Conservation (phyloP, 2,329 filamentous ascomycete species). For the Pestalotiopsis sp. region DNA sequence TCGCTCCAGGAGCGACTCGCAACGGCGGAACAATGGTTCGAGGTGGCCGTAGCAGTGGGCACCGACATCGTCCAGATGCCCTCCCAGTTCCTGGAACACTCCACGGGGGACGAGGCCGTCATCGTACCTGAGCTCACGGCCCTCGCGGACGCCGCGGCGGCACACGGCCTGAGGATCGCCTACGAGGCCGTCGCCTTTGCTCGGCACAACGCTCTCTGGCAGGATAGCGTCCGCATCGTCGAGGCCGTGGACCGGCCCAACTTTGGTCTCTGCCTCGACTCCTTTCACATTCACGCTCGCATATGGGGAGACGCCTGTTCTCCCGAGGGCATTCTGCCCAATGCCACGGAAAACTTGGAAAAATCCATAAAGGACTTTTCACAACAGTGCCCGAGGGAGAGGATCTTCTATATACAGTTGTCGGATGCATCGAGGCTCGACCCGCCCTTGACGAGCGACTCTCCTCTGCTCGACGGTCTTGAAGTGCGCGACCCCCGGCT, state of each 20-base stretch:
- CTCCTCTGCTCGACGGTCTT: conserved; percentile 29
- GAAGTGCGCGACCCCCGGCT: conserved; percentile 12
- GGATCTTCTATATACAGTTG: conserved; percentile 37
- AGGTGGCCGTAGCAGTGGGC: conserved; percentile 24
- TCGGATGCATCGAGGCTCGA: conserved; percentile 37
- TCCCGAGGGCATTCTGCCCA: conserved; percentile 20
- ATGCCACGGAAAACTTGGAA: conserved; percentile 18
- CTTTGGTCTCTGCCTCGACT: conserved; percentile 40
- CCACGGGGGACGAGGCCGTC: conserved; percentile 27
- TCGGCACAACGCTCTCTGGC: conserved; percentile 33
- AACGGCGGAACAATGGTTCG: conserved; percentile 33
- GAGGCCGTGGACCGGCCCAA: conserved; percentile 32
- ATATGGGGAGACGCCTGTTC: conserved; percentile 34
- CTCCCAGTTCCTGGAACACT: conserved; percentile 26
- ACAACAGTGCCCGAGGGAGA: conserved; percentile 23
- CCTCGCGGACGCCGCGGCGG: conserved; percentile 28
- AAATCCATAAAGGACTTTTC: conserved; percentile 27
- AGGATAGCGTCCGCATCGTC: conserved; percentile 29
- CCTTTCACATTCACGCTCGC: conserved; percentile 34
- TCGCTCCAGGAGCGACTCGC: conserved; percentile 30
- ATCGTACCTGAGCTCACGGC: conserved; percentile 32
- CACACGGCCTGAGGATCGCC: conserved; percentile 24
- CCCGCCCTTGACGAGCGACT: conserved; percentile 29
- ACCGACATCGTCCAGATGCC: conserved; percentile 35
- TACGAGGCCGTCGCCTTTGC: conserved; percentile 38